These are phyloP conservation scores for Botryotinia narcissicola DNA, from an alignment of 2,329 filamentous ascomycete species.

Conservation along the genomic window DNA sequence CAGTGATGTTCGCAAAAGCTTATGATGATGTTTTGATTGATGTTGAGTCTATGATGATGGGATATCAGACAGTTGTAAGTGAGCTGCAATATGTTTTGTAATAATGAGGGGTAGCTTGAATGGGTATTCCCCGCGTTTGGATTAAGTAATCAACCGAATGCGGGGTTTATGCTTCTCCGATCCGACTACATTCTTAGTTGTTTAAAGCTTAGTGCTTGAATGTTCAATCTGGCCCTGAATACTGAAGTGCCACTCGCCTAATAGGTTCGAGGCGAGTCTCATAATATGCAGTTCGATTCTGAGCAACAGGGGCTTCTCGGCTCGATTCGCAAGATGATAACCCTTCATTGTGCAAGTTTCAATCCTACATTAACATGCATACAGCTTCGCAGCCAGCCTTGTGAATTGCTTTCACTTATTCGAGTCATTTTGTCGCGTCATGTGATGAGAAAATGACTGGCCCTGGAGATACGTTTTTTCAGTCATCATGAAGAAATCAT, in stretches of 20 bases:
- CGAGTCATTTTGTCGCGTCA: background rate
- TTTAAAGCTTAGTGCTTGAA: background rate
- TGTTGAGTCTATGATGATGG: background rate
- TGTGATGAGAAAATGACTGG: background rate
- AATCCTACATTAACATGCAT: background rate
- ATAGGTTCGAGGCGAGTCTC: background rate
- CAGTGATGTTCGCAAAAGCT: background rate
- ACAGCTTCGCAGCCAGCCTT: background rate
- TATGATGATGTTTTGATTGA: background rate
- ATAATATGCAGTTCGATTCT: no score
- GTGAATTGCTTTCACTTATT: background rate
- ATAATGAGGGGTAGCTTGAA: conserved; percentile 19
- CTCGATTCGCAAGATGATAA: background rate
- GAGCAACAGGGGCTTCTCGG: no score
- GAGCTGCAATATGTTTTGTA: conserved; percentile 4
- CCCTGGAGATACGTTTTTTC: background rate
- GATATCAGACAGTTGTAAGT: background rate
- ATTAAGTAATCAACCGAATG: background rate
- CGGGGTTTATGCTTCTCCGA: background rate
- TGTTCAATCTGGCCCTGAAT: background rate
- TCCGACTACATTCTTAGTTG: background rate
- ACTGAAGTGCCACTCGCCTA: background rate
- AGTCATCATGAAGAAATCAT: background rate
- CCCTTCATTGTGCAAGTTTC: background rate
- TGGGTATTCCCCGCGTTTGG: background rate